These are phyloP conservation scores for Vitis vinifera DNA, from an alignment of 164 flowering plant species.

Conservation along the genomic window DNA sequence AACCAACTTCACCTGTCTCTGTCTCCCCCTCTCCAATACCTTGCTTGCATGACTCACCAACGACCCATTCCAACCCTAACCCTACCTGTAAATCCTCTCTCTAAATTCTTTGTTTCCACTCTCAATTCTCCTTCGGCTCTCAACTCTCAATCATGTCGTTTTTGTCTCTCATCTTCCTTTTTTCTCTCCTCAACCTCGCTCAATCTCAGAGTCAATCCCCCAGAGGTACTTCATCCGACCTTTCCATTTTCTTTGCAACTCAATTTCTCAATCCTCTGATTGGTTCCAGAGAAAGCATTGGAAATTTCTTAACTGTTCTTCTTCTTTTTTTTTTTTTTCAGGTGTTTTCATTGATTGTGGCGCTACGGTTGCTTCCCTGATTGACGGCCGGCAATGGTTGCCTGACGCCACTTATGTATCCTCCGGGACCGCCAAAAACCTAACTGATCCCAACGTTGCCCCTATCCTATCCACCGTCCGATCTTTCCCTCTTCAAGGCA, in stretches of 20 bases:
- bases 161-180: conserved; percentile 26
- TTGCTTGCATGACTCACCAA: conserved; percentile 39
- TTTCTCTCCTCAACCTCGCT: conserved; percentile 27
- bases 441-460: conserved; percentile 24
- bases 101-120: not conserved
- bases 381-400: conserved; percentile 54
- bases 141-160: conserved; percentile 27
- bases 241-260: not conserved
- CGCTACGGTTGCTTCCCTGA: conserved; percentile 26
- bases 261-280: not conserved
- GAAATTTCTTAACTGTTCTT: not conserved
- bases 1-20: conserved; percentile 30
- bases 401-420: conserved; percentile 56
- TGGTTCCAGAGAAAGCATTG: too few species aligned
- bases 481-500: conserved; percentile 51
- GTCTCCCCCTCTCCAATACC: conserved; percentile 20
- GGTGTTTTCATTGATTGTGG: conserved; percentile 75
- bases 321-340: conserved; percentile 19
- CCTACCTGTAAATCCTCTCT: conserved; percentile 4
- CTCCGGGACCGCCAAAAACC: conserved; percentile 43
- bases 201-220: conserved; percentile 36
- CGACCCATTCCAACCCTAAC: conserved; percentile 33
- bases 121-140: not conserved
- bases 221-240: conserved; percentile 25
- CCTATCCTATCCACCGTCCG: conserved; percentile 70